A percentile compares a stretch with the other conserved stretches of the same genome.
phyloP scores from a whole-genome alignment of 805 yeast species.

The Pichia pseudocactophila region DNA sequence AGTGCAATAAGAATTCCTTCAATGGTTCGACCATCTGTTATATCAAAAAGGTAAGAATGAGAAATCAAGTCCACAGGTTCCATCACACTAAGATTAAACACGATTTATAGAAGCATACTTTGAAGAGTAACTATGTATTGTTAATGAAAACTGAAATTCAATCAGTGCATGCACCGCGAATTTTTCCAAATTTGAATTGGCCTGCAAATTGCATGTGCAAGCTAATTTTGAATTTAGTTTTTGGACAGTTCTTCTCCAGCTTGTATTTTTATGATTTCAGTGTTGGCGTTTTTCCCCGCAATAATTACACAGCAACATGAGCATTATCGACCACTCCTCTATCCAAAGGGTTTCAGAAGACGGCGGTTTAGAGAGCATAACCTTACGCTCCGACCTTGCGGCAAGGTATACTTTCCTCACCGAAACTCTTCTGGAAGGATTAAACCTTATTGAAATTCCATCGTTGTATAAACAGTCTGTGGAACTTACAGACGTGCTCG shows the following conservation, averaged over 20 bases:
- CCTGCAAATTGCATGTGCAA: too few relatives aligned
- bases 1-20: constrained; percentile 34
- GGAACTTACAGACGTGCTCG: constrained; percentile 15
- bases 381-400: constrained; percentile 28
- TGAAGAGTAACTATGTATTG: too few relatives aligned
- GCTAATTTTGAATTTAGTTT: too few relatives aligned
- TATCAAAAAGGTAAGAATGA: constrained; percentile 20
- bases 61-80: constrained; percentile 28
- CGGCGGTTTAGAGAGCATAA: constrained; percentile 21
- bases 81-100: too few relatives aligned
- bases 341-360: constrained; percentile 18
- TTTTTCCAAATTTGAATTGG: too few relatives aligned
- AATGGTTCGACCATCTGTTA: constrained; percentile 27
- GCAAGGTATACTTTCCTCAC: constrained; percentile 27
- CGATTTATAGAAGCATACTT: too few relatives aligned
- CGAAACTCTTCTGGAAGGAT: constrained; percentile 22
- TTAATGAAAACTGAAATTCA: too few relatives aligned
- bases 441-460: constrained; percentile 11
- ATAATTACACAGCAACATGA: constrained; percentile 8
- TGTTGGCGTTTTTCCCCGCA: too few relatives aligned
- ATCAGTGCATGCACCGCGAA: too few relatives aligned
- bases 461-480: constrained; percentile 12
- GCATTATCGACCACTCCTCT: constrained; percentile 19
- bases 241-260: too few relatives aligned
- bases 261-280: too few relatives aligned